Conservation (phyloP, 495 filamentous ascomycete species). For the Lepraria neglecta region DNA sequence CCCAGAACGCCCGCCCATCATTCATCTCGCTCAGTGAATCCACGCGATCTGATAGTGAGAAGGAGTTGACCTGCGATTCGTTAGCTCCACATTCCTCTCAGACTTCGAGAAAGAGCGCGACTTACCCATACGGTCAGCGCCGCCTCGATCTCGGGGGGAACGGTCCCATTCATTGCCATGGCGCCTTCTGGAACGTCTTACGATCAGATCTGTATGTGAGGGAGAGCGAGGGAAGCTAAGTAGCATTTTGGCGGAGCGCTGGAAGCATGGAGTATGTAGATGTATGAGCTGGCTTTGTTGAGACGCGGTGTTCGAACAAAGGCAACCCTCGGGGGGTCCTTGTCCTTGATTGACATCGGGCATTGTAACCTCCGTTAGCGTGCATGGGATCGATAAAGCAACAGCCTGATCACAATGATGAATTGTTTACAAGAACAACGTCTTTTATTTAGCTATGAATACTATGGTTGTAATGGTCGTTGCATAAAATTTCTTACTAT, state of each 20-base stretch:
- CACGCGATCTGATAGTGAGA: slow-evolving; percentile 43
- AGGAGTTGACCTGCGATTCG: slow-evolving; percentile 42
- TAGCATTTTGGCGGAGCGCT: slow-evolving; percentile 19
- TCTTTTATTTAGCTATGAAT: neutral
- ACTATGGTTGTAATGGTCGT: neutral
- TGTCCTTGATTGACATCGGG: slow-evolving; percentile 16
- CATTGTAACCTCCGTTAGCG: slow-evolving; percentile 20
- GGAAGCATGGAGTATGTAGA: slow-evolving; percentile 11
- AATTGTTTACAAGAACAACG: slow-evolving; percentile 6
- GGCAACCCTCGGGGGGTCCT: slow-evolving; percentile 9
- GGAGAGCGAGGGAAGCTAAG: slow-evolving; percentile 12
- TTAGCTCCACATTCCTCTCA: slow-evolving; percentile 14
- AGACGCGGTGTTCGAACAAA: slow-evolving; percentile 19
- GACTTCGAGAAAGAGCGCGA: slow-evolving; percentile 14
- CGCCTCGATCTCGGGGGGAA: slow-evolving; percentile 26
- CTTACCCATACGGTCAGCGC: slow-evolving; percentile 52
- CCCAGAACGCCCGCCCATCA: slow-evolving; percentile 69
- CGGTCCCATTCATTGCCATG: slow-evolving; percentile 23
- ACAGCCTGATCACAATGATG: neutral
- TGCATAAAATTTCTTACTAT: neutral
- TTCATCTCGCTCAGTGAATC: slow-evolving; percentile 56
- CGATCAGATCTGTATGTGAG: slow-evolving; percentile 3
- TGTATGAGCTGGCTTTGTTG: slow-evolving; percentile 5
- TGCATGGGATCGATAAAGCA: neutral
- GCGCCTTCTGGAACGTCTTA: slow-evolving; percentile 3